These are phyloP conservation scores for Beauveria sp. DNA, from an alignment of 2,329 filamentous ascomycete species.

Conservation along the genomic window DNA sequence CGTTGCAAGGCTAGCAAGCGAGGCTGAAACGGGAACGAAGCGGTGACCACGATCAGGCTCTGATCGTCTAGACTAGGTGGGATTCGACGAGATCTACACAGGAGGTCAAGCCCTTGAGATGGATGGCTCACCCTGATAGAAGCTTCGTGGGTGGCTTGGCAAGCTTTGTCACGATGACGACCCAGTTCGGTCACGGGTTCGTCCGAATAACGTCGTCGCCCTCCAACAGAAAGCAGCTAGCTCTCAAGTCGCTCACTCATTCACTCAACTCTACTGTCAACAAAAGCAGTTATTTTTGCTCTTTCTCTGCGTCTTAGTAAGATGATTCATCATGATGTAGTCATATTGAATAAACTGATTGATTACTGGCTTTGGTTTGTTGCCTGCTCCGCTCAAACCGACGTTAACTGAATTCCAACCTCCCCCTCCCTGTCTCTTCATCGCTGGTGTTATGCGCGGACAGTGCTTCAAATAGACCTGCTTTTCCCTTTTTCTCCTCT, in stretches of 20 bases:
- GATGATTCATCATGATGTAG: neutral
- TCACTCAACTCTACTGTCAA: neutral
- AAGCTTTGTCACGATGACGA: too few species aligned
- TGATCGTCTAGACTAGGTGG: too few species aligned
- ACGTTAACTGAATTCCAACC: neutral
- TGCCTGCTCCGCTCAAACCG: neutral
- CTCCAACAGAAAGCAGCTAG: too few species aligned
- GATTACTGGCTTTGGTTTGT: neutral
- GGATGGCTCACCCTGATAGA: neutral
- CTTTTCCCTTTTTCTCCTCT: too few species aligned
- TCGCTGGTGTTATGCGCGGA: too few species aligned
- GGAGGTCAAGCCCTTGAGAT: neutral
- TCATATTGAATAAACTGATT: neutral
- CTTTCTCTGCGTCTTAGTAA: neutral
- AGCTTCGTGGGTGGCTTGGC: neutral
- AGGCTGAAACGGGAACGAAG: neutral
- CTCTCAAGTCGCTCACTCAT: too few species aligned
- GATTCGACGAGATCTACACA: neutral
- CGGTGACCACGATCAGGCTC: too few species aligned
- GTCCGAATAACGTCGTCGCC: too few species aligned
- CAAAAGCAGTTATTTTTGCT: neutral
- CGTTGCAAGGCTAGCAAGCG: neutral
- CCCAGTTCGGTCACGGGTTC: too few species aligned
- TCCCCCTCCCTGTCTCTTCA: neutral
- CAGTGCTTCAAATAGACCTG: too few species aligned